Conservation (phyloP, 257 asterid genomes). For the Scutellaria barbata region DNA sequence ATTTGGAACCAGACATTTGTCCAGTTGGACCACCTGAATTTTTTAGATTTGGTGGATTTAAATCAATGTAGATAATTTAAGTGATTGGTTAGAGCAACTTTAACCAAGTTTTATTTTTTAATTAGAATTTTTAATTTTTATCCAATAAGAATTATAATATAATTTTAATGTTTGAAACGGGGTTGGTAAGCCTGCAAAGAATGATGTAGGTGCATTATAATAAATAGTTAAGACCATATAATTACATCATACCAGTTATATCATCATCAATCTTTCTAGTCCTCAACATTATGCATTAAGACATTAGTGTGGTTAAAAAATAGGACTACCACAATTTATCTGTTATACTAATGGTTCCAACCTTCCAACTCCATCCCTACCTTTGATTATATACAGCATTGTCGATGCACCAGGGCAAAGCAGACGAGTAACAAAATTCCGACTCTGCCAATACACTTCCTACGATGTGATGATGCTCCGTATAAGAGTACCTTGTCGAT, state of each 20-base stretch:
- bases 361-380: constrained; percentile 29
- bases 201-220: constrained; percentile 22
- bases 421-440: constrained; percentile 42
- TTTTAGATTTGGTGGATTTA: constrained; percentile 11
- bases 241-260: constrained; percentile 33
- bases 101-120: too few relatives aligned
- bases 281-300: constrained; percentile 5
- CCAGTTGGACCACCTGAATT: constrained; percentile 23
- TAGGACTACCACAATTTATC: constrained; percentile 8
- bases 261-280: neutral
- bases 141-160: too few relatives aligned
- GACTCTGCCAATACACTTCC: constrained; percentile 29
- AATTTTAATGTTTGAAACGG: too few relatives aligned
- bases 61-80: neutral
- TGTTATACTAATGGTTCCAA: constrained; percentile 13
- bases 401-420: constrained; percentile 42
- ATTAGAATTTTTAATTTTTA: too few relatives aligned
- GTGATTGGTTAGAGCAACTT: too few relatives aligned
- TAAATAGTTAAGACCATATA: constrained; percentile 15
- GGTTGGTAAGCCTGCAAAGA: neutral
- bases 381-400: constrained; percentile 43
- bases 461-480: neutral
- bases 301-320: constrained; percentile 16
- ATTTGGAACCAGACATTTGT: constrained; percentile 27
- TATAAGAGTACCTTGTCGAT: neutral